Evolutionary conservation across 768 basidiomycete genomes (phyloP).

Genomic region (Lactifluus echinatus): DNA sequence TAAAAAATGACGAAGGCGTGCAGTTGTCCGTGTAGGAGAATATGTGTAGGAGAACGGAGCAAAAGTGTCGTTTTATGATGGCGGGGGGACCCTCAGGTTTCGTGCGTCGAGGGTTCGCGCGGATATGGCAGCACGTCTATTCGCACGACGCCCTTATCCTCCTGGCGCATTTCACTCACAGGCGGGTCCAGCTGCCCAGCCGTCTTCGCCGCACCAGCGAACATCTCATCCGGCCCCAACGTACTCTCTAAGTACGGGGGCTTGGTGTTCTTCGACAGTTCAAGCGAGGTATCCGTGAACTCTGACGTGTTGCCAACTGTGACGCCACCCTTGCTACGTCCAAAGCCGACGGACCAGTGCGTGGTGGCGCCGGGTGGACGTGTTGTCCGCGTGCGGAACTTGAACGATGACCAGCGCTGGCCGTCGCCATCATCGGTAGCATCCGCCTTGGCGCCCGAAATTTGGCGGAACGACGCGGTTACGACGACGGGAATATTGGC

Average conservation of each 20-base stretch:
- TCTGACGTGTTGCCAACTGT: not conserved
- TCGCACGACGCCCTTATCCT: conserved; percentile 6
- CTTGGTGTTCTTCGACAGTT: not conserved
- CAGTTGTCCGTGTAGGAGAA: not conserved
- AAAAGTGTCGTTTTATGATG: no score
- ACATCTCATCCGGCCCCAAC: not conserved
- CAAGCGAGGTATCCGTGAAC: not conserved
- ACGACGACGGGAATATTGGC: conserved; percentile 17
- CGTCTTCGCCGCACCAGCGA: not conserved
- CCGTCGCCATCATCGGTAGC: conserved; percentile 9
- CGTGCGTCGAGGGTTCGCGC: not conserved
- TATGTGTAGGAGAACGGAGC: not conserved
- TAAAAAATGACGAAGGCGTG: no score
- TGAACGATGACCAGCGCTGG: conserved; percentile 20
- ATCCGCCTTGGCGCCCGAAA: not conserved
- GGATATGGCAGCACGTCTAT: conserved; percentile 9
- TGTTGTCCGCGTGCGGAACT: conserved; percentile 17
- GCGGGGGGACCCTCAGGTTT: not conserved
- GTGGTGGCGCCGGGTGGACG: not conserved
- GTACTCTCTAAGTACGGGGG: not conserved
- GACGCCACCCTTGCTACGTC: not conserved
- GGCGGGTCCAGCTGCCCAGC: not conserved
- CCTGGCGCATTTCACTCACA: not conserved
- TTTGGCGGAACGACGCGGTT: conserved; percentile 9
- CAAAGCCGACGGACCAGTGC: not conserved